Evolutionary conservation across 306 rosid species (phyloP).

Genomic region (Astragalus glycyphyllos): DNA sequence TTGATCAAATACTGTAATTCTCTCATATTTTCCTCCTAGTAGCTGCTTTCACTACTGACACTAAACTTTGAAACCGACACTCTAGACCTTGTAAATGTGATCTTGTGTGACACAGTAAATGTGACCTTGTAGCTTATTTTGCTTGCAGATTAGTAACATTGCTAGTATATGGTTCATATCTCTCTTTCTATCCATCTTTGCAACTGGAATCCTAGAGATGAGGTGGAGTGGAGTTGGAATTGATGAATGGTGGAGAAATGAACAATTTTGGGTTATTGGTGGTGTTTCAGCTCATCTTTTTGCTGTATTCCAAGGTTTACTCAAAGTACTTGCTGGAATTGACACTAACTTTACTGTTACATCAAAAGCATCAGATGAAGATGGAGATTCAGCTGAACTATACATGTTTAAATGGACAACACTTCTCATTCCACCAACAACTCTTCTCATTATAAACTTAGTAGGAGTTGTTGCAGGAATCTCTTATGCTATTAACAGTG

Average conservation of each 20-base stretch:
- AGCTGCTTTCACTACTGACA: neutral
- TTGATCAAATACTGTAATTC: neutral
- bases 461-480: slow-evolving; percentile 94
- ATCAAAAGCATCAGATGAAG: slow-evolving; percentile 96
- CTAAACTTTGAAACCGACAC: neutral
- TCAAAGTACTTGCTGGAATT: slow-evolving; percentile 93
- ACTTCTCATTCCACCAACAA: slow-evolving; percentile 93
- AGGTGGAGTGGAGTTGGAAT: slow-evolving; percentile 99
- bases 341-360: slow-evolving; percentile 99
- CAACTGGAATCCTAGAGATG: slow-evolving; percentile 97
- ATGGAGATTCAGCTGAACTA: slow-evolving; percentile 83
- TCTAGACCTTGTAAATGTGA: slow-evolving; percentile 29
- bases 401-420: slow-evolving; percentile 98
- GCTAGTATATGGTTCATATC: slow-evolving; percentile 97
- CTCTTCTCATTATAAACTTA: slow-evolving; percentile 88
- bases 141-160: slow-evolving; percentile 90
- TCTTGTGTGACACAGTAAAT: neutral
- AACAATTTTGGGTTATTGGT: slow-evolving; percentile 98
- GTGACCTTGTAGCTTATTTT: neutral
- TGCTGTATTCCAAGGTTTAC: slow-evolving; percentile 94
- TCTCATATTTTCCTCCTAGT: neutral
- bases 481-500: slow-evolving; percentile 91
- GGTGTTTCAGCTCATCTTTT: slow-evolving; percentile 96
- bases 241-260: slow-evolving; percentile 99
- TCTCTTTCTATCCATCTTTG: slow-evolving; percentile 96